A percentile compares a stretch with the other conserved stretches of the same genome.
phyloP scores from a whole-genome alignment of 2,329 filamentous ascomycete genomes.

The Fusarium nelsonii region DNA sequence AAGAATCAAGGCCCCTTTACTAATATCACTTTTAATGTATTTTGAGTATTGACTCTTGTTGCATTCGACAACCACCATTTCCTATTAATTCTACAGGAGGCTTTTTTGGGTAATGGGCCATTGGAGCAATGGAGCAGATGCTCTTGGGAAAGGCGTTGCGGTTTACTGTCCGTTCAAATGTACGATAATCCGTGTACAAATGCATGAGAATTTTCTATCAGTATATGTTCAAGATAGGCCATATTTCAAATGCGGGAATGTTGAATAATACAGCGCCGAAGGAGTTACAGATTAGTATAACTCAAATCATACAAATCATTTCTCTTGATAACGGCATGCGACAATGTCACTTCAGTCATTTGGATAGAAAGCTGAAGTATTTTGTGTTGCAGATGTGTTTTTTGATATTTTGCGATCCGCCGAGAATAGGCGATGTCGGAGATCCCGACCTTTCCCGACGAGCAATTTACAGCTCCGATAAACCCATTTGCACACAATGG shows the following conservation, averaged over 20 bases:
- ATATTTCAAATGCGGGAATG: not conserved
- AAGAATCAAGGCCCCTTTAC: slow-evolving; percentile 58
- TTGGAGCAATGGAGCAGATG: slow-evolving; percentile 22
- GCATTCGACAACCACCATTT: slow-evolving; percentile 31
- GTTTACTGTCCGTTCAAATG: slow-evolving; percentile 30
- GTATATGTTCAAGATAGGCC: not conserved
- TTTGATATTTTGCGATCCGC: slow-evolving; percentile 33
- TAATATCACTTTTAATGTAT: slow-evolving; percentile 42
- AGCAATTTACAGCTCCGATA: slow-evolving; percentile 41
- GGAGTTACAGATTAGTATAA: not conserved
- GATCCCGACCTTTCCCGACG: slow-evolving; percentile 47
- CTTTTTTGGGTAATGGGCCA: slow-evolving; percentile 18
- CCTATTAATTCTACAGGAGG: slow-evolving; percentile 24
- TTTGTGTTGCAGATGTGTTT: slow-evolving; percentile 29
- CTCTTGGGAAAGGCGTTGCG: slow-evolving; percentile 41
- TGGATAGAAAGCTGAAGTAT: not conserved
- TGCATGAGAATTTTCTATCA: slow-evolving; percentile 17
- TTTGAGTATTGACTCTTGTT: not conserved
- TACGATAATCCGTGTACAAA: slow-evolving; percentile 29
- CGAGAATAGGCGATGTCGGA: slow-evolving; percentile 41
- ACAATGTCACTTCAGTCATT: not conserved
- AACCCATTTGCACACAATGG: slow-evolving; percentile 39
- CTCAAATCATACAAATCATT: no score
- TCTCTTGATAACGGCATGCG: not conserved
- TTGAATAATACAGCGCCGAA: not conserved